Conservation (phyloP, 371 early-diverging fungal species). For the Blakeslea trispora region DNA sequence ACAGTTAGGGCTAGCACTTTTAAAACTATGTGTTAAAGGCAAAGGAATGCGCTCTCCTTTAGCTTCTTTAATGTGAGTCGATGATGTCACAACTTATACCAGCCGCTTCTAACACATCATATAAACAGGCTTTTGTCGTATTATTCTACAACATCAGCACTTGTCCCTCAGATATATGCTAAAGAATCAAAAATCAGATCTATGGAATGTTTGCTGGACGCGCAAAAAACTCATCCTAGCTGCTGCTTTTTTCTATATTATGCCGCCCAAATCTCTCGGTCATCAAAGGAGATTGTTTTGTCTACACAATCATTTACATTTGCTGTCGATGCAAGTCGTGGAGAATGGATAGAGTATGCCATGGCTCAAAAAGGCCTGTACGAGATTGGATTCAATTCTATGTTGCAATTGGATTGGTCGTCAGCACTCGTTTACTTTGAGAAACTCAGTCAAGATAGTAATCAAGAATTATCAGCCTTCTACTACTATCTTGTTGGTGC, state of each 20-base stretch:
- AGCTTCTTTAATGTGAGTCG: slow-evolving; percentile 52
- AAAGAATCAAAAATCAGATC: slow-evolving; percentile 31
- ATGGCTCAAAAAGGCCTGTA: slow-evolving; percentile 37
- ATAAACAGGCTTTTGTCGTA: slow-evolving; percentile 26
- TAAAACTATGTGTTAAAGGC: slow-evolving; percentile 50
- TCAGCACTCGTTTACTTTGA: slow-evolving; percentile 42
- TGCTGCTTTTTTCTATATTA: slow-evolving; percentile 55
- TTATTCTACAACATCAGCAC: slow-evolving; percentile 21
- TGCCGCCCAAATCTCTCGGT: slow-evolving; percentile 45
- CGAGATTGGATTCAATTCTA: slow-evolving; percentile 51
- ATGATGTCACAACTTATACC: neutral
- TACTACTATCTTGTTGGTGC: slow-evolving; percentile 50
- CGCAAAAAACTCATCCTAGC: slow-evolving; percentile 45
- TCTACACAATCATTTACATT: slow-evolving; percentile 32
- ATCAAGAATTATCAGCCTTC: slow-evolving; percentile 51
- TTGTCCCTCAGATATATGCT: slow-evolving; percentile 27
- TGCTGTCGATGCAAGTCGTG: slow-evolving; percentile 22
- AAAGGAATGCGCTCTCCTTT: slow-evolving; percentile 52
- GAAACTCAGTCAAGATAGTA: slow-evolving; percentile 33
- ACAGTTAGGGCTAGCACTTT: slow-evolving; percentile 52
- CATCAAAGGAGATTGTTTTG: slow-evolving; percentile 25
- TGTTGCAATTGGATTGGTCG: slow-evolving; percentile 47
- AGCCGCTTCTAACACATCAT: neutral
- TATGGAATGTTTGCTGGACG: slow-evolving; percentile 46
- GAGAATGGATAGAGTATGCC: slow-evolving; percentile 29